Evolutionary conservation across 2,329 filamentous ascomycete genomes (phyloP).

Genomic region (Ascosphaera acerosa): DNA sequence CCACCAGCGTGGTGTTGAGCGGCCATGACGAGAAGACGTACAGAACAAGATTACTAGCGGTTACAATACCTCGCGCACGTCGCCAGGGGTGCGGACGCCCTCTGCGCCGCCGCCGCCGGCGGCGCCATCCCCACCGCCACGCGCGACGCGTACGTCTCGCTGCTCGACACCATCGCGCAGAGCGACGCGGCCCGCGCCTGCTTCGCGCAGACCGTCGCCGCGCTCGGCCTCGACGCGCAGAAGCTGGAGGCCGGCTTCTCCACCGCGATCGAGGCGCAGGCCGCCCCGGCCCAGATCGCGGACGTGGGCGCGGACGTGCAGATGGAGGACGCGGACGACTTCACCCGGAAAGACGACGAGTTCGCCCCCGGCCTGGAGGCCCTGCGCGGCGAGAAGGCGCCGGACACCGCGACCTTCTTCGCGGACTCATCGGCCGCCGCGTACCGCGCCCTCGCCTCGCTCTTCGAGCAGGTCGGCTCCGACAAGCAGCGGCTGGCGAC

Average conservation of each 20-base stretch:
- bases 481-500: constrained; percentile 11
- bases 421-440: constrained; percentile 10
- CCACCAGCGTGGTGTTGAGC: too few relatives aligned
- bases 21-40: too few relatives aligned
- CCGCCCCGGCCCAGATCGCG: constrained; percentile 24
- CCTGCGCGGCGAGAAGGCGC: constrained; percentile 8
- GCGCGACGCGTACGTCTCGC: too few relatives aligned
- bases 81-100: too few relatives aligned
- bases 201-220: constrained; percentile 41
- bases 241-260: constrained; percentile 51
- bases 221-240: constrained; percentile 45
- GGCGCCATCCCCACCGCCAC: too few relatives aligned
- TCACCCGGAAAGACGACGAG: constrained; percentile 9
- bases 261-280: constrained; percentile 35
- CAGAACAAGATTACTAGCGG: too few relatives aligned
- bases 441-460: constrained; percentile 16
- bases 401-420: constrained; percentile 16
- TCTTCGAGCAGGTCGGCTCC: constrained; percentile 13
- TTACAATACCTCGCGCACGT: too few relatives aligned
- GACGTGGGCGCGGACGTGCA: constrained; percentile 25
- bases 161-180: too few relatives aligned
- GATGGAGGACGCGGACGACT: constrained; percentile 20
- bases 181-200: constrained; percentile 31
- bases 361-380: constrained; percentile 13
- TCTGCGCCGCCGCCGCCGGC: too few relatives aligned